These are phyloP conservation scores for Canariomyces notabilis DNA, from an alignment of 2,329 filamentous ascomycete species.

Conservation along the genomic window DNA sequence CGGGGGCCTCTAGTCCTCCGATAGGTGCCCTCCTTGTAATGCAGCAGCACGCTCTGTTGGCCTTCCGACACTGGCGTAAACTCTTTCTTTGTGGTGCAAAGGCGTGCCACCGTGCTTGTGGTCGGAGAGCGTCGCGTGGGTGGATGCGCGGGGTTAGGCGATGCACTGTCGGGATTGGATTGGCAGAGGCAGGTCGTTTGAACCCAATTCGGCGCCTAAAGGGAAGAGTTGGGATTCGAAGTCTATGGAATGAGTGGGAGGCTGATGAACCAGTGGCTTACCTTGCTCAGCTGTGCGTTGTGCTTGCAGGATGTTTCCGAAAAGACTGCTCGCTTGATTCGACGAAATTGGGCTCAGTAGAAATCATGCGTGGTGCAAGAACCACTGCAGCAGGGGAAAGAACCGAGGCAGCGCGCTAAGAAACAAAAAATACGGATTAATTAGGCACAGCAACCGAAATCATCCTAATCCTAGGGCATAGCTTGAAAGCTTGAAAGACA, in stretches of 20 bases:
- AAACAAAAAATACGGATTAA: not conserved
- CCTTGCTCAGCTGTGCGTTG: not conserved
- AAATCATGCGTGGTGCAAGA: not conserved
- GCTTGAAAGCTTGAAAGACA: too few species aligned
- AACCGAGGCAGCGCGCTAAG: not conserved
- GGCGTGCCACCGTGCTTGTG: not conserved
- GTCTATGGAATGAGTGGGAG: not conserved
- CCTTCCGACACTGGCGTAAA: not conserved
- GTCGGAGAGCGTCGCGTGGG: slow-evolving; percentile 22
- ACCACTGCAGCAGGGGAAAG: not conserved
- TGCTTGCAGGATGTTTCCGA: not conserved
- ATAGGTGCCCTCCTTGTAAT: not conserved
- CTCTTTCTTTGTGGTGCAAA: slow-evolving; percentile 9
- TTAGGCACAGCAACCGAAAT: too few species aligned
- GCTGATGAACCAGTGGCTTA: not conserved
- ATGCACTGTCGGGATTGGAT: slow-evolving; percentile 14
- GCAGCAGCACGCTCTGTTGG: not conserved
- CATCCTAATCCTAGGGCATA: too few species aligned
- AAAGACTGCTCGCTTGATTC: not conserved
- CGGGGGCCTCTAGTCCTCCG: too few species aligned
- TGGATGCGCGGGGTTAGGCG: slow-evolving; percentile 20
- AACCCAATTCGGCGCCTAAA: not conserved
- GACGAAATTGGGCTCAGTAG: not conserved
- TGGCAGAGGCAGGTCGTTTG: slow-evolving; percentile 7
- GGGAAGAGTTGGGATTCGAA: slow-evolving; percentile 9